Base-by-base conservation (phyloP, 106 monocot species). In the Agapanthus africanus region DNA sequence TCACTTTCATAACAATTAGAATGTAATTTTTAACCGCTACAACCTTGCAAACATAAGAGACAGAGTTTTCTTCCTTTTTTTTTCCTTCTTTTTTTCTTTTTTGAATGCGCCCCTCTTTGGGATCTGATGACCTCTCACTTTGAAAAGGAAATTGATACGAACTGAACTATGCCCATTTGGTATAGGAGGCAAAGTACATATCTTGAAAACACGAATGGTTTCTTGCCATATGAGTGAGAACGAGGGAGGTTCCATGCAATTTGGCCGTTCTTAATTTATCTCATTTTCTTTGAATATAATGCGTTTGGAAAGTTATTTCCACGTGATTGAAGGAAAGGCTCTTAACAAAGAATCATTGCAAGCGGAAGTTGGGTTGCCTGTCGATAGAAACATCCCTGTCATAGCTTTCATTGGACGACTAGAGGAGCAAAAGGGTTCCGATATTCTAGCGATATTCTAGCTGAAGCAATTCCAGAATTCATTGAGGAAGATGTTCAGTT, bases 361-460 rank as follows among this genome's bases (percentile, higher is more conserved):
- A 79, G 95, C 91, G 6, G 86, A 88, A 72, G 88, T 82, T 39
- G 91, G 95, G 14, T 78, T 97, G 59, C 95, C 91, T 22, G 88
- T 91, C 31, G 80, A 87, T 60, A 37, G 50, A 36, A 54, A 78
- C 22, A 81, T 86, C 15, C 91, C 88, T 32, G 62, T 97, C 23
- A 76, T 97, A 41, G 80, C 78, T 6, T 97, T 97, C 77, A 82
- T 97, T 47, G 95, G 95, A 56, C 83, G 95, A 39, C 81, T 95
- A 8, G 95, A 95, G 59, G 95, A 97, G 69, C 95, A 97, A 79
- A 97, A 97, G 74, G 95, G 95, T 28, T 87, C 95, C 18, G 95
- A 97, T 69, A 89, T 97, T 77, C 76, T n/a, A n/a, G n/a, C n/a
- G n/a, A n/a, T n/a, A n/a, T n/a, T n/a, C n/a, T 97, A 28, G 86